Conservation (phyloP, 139 green algal genomes). For the Tetraselmis striata region DNA sequence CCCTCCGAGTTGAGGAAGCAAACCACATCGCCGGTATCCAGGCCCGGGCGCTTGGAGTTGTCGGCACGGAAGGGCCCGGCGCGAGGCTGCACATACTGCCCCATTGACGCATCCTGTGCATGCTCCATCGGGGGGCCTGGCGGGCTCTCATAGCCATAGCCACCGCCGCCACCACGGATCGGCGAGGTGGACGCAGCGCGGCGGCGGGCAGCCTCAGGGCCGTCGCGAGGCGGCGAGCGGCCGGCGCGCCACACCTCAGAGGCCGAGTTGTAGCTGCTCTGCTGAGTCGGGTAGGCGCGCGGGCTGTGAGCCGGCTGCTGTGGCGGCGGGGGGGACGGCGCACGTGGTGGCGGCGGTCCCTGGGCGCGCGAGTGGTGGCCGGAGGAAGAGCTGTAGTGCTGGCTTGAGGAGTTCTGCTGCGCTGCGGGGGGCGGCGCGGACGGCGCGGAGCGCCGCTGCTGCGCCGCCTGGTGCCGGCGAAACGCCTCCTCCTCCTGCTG, state of each 20-base stretch:
- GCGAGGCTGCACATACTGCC: conserved; percentile 8
- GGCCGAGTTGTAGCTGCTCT: background rate
- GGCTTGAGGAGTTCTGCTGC: no score
- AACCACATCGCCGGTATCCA: conserved; percentile 32
- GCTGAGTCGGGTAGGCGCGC: background rate
- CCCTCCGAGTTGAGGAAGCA: conserved; percentile 14
- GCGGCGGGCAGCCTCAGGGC: background rate
- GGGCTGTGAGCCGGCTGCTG: background rate
- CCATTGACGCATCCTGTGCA: background rate
- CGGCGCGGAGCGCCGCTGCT: background rate
- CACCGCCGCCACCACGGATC: background rate
- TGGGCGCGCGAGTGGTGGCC: no score
- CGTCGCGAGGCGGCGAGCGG: background rate
- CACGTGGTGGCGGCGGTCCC: no score
- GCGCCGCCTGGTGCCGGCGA: background rate
- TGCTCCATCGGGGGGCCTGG: no score
- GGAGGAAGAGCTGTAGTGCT: no score
- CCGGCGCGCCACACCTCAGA: background rate
- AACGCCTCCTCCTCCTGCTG: background rate
- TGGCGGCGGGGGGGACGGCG: background rate
- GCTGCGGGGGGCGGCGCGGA: background rate
- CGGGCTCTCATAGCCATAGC: background rate
- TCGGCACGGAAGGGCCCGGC: conserved; percentile 13
- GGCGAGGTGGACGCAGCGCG: background rate
- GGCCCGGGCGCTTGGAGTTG: conserved; percentile 6